phyloP scores from a whole-genome alignment of 495 filamentous ascomycete genomes.

The Oidiodendron maius region DNA sequence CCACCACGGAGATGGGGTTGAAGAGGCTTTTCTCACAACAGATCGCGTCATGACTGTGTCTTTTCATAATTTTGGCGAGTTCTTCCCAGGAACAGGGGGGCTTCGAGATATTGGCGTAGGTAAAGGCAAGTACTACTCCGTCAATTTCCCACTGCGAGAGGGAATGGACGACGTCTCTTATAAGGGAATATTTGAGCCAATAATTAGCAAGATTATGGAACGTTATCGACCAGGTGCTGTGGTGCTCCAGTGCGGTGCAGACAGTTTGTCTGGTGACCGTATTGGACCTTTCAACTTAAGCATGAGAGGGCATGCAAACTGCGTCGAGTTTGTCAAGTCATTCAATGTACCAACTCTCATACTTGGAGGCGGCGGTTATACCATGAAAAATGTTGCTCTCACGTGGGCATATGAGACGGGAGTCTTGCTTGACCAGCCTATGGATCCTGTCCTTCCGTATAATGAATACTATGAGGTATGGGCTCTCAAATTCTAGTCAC shows the following conservation, averaged over 20 bases:
- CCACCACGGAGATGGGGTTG: slow-evolving; percentile 94
- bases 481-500: not conserved
- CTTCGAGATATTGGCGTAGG: slow-evolving; percentile 89
- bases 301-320: slow-evolving; percentile 95
- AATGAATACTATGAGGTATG: slow-evolving; percentile 79
- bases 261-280: slow-evolving; percentile 86
- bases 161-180: slow-evolving; percentile 89
- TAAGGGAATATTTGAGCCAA: slow-evolving; percentile 88
- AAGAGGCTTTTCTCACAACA: slow-evolving; percentile 94
- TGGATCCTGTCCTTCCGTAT: slow-evolving; percentile 75
- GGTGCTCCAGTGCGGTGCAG: slow-evolving; percentile 91
- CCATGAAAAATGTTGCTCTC: slow-evolving; percentile 92
- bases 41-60: slow-evolving; percentile 96
- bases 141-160: slow-evolving; percentile 92
- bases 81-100: slow-evolving; percentile 94
- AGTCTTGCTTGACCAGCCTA: slow-evolving; percentile 69
- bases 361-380: slow-evolving; percentile 91
- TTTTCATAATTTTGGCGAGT: slow-evolving; percentile 97
- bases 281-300: slow-evolving; percentile 96
- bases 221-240: slow-evolving; percentile 92
- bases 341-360: slow-evolving; percentile 86
- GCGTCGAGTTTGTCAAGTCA: slow-evolving; percentile 85
- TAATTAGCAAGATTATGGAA: slow-evolving; percentile 86
- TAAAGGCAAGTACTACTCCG: slow-evolving; percentile 81
- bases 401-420: slow-evolving; percentile 97